phyloP scores from a whole-genome alignment of 768 basidiomycete genomes.

The Leccinum variicolor region DNA sequence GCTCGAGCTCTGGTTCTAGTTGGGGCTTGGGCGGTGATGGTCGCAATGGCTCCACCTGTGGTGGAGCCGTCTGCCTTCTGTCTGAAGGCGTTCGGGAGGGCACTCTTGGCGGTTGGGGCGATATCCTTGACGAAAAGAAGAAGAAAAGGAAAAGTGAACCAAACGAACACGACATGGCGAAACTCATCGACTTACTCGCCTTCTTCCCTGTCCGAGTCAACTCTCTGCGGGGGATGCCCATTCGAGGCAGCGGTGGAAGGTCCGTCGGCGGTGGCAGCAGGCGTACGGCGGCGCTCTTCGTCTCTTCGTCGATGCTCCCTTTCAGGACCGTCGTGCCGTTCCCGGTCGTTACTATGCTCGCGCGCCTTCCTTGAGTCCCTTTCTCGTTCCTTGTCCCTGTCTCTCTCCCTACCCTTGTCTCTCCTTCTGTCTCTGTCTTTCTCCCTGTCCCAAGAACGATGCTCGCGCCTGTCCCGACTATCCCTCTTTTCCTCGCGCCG shows the following conservation, averaged over 20 bases:
- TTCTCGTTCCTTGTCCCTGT: slow-evolving; percentile 35
- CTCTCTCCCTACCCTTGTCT: slow-evolving; percentile 35
- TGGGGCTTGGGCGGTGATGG: slow-evolving; percentile 16
- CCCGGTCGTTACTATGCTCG: slow-evolving; percentile 28
- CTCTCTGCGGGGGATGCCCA: slow-evolving; percentile 23
- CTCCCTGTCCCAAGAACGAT: slow-evolving; percentile 38
- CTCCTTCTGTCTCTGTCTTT: slow-evolving; percentile 29
- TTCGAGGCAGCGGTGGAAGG: slow-evolving; percentile 13
- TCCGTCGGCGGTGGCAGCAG: slow-evolving; percentile 9
- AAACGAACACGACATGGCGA: slow-evolving; percentile 3
- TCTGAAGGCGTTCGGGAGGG: slow-evolving; percentile 27
- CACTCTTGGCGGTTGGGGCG: slow-evolving; percentile 43
- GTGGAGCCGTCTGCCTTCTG: slow-evolving; percentile 10
- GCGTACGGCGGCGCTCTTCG: slow-evolving; percentile 26
- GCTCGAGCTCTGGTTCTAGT: slow-evolving; percentile 43
- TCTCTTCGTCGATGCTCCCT: slow-evolving; percentile 30
- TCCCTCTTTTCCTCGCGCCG: slow-evolving; percentile 64
- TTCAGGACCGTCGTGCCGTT: slow-evolving; percentile 26
- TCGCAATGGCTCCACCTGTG: slow-evolving; percentile 16
- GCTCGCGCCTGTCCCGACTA: slow-evolving; percentile 34
- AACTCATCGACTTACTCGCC: slow-evolving; percentile 75
- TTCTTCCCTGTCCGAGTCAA: slow-evolving; percentile 75
- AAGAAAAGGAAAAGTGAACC: slow-evolving; percentile 9
- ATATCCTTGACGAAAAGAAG: slow-evolving; percentile 47
- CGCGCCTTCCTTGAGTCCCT: slow-evolving; percentile 34